A percentile compares a stretch with the other conserved stretches of the same genome.
These are phyloP conservation scores for Pythium coloratum DNA, from an alignment of 352 stramenopile species.

Conservation along the genomic window DNA sequence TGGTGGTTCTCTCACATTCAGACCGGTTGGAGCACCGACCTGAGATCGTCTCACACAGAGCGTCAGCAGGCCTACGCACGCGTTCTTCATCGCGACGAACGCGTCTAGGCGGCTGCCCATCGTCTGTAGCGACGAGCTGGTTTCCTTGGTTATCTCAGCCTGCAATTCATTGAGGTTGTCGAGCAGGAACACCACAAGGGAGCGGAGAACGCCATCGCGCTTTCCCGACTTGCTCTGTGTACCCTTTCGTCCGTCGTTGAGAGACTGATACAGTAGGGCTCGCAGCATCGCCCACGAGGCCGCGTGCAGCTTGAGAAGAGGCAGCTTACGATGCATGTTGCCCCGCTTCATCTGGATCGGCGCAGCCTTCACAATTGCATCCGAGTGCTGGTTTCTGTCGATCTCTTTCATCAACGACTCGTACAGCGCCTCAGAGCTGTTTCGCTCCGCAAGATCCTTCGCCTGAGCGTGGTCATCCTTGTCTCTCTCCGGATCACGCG, in stretches of 20 bases:
- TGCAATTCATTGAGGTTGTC: slow-evolving; percentile 60
- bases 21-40: not conserved
- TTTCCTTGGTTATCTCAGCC: slow-evolving; percentile 19
- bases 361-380: slow-evolving; percentile 10
- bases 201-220: slow-evolving; percentile 36
- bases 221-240: slow-evolving; percentile 1
- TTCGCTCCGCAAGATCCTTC: slow-evolving; percentile 68
- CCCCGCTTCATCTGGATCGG: slow-evolving; percentile 48
- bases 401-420: slow-evolving; percentile 89
- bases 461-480: slow-evolving; percentile 42
- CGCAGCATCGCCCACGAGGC: slow-evolving; percentile 76
- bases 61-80: slow-evolving; percentile 67
- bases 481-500: slow-evolving; percentile 28
- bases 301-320: slow-evolving; percentile 74
- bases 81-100: slow-evolving; percentile 57
- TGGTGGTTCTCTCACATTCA: not conserved
- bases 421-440: slow-evolving; percentile 75
- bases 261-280: slow-evolving; percentile 81
- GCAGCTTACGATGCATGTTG: slow-evolving; percentile 53
- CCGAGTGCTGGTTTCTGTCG: slow-evolving; percentile 43
- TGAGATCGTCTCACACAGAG: slow-evolving; percentile 39
- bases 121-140: slow-evolving; percentile 7
- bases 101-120: slow-evolving; percentile 18
- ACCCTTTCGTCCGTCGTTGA: slow-evolving; percentile 21
- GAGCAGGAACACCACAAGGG: slow-evolving; percentile 60